Conservation (phyloP, 805 yeast genomes). For the Komagataella kurtzmanii region DNA sequence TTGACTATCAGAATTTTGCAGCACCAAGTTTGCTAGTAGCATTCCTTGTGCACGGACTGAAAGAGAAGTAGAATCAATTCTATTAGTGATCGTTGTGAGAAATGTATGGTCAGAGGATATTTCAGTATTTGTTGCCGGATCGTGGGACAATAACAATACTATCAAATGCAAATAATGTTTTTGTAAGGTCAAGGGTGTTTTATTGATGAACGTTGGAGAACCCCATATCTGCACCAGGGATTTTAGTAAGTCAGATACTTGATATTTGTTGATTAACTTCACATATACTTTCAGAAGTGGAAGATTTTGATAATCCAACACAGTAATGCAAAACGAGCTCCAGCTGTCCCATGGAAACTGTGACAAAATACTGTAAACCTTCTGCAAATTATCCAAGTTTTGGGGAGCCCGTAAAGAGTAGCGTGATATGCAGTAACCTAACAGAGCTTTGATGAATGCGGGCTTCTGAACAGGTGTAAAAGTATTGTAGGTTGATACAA, state of each 20-base stretch:
- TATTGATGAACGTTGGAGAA: conserved; percentile 5
- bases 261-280: neutral
- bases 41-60: conserved; percentile 40
- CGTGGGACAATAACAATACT: conserved; percentile 19
- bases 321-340: neutral
- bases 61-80: conserved; percentile 35
- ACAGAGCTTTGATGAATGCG: neutral
- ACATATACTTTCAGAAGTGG: neutral
- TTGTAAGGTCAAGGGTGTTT: conserved; percentile 28
- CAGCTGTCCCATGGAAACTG: neutral
- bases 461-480: neutral
- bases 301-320: neutral
- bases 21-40: conserved; percentile 38
- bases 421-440: neutral
- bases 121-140: conserved; percentile 10
- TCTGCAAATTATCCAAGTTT: neutral
- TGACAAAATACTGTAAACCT: neutral
- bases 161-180: conserved; percentile 33
- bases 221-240: neutral
- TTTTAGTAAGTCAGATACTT: neutral
- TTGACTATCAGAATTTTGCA: conserved; percentile 16
- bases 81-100: conserved; percentile 34
- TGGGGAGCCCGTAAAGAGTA: neutral
- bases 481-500: neutral
- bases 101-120: conserved; percentile 26